phyloP scores from a whole-genome alignment of 371 early-diverging fungal genomes.

The Syncephalastrum racemosum region DNA sequence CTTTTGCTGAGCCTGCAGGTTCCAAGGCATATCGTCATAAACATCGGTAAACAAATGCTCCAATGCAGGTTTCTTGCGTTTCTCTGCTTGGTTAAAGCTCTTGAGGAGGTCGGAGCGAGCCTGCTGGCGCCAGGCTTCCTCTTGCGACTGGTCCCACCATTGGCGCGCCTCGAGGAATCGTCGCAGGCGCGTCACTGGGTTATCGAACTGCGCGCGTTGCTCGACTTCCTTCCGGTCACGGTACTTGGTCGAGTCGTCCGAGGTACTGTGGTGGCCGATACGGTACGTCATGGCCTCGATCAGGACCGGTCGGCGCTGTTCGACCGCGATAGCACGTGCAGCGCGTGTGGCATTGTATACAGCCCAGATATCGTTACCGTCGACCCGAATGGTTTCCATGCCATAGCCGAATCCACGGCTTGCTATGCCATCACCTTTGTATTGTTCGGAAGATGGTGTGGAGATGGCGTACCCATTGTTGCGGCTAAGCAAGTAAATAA shows the following conservation, averaged over 20 bases:
- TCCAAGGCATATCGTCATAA: slow-evolving; percentile 82
- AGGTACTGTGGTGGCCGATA: slow-evolving; percentile 96
- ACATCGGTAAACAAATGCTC: slow-evolving; percentile 91
- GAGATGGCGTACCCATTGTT: slow-evolving; percentile 99
- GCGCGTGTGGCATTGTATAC: slow-evolving; percentile 90
- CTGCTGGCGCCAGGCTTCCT: slow-evolving; percentile 60
- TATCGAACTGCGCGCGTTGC: slow-evolving; percentile 75
- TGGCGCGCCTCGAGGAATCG: slow-evolving; percentile 82
- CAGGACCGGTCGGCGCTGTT: slow-evolving; percentile 84
- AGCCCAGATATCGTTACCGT: slow-evolving; percentile 97
- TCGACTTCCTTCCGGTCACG: slow-evolving; percentile 82
- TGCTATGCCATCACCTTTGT: slow-evolving; percentile 96
- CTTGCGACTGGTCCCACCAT: slow-evolving; percentile 86
- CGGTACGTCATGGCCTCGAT: slow-evolving; percentile 98
- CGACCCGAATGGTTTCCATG: slow-evolving; percentile 95
- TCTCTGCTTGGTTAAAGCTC: slow-evolving; percentile 85
- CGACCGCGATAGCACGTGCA: slow-evolving; percentile 81
- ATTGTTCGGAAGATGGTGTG: slow-evolving; percentile 93
- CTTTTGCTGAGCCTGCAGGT: slow-evolving; percentile 73
- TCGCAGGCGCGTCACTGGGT: slow-evolving; percentile 88
- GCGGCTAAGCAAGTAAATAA: slow-evolving; percentile 55
- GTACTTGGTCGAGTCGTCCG: slow-evolving; percentile 97
- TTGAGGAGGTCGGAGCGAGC: slow-evolving; percentile 71
- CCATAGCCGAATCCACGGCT: slow-evolving; percentile 94
- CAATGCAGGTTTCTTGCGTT: slow-evolving; percentile 82